Percentiles rank a stretch among this genome's conserved stretches.
Evolutionary conservation across 441 rosid genomes (phyloP).

Genomic region (Adansonia grandidieri): DNA sequence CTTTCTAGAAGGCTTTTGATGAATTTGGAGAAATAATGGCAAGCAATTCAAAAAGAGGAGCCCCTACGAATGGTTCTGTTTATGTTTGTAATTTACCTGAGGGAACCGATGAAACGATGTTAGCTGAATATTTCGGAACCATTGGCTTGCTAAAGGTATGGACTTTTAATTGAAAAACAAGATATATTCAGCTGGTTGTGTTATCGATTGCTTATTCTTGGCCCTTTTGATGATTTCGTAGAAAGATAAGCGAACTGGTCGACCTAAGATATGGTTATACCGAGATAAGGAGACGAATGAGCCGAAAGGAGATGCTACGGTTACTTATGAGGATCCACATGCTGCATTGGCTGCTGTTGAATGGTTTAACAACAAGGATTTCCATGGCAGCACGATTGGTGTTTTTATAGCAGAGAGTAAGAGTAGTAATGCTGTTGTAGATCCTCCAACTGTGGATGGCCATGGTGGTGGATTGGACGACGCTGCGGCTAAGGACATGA

Average conservation of each 20-base stretch:
- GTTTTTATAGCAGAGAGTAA: constrained; percentile 84
- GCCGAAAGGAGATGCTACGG: constrained; percentile 96
- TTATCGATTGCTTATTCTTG: background rate
- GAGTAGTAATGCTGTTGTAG: constrained; percentile 54
- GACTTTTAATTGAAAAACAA: background rate
- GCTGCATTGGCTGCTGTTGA: constrained; percentile 95
- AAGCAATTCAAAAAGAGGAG: constrained; percentile 59
- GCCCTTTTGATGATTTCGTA: constrained; percentile 24
- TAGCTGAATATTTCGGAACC: constrained; percentile 93
- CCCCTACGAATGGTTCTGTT: constrained; percentile 70
- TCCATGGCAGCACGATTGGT: constrained; percentile 79
- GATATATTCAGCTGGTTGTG: background rate
- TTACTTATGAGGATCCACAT: constrained; percentile 95
- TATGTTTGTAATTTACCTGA: constrained; percentile 81
- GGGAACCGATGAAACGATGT: constrained; percentile 83
- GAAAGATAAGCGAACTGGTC: constrained; percentile 92
- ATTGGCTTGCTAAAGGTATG: constrained; percentile 88
- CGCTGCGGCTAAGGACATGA: constrained; percentile 38
- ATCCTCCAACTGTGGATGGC: constrained; percentile 36
- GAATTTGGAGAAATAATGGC: constrained; percentile 67
- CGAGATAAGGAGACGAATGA: constrained; percentile 89
- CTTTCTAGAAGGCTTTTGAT: constrained; percentile 35
- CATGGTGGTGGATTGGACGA: constrained; percentile 59
- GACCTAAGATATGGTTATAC: constrained; percentile 95
- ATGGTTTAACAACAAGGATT: constrained; percentile 94